Base-by-base conservation (phyloP, 1,284 basidiomycete species). In the Papiliotrema nemorosa region DNA sequence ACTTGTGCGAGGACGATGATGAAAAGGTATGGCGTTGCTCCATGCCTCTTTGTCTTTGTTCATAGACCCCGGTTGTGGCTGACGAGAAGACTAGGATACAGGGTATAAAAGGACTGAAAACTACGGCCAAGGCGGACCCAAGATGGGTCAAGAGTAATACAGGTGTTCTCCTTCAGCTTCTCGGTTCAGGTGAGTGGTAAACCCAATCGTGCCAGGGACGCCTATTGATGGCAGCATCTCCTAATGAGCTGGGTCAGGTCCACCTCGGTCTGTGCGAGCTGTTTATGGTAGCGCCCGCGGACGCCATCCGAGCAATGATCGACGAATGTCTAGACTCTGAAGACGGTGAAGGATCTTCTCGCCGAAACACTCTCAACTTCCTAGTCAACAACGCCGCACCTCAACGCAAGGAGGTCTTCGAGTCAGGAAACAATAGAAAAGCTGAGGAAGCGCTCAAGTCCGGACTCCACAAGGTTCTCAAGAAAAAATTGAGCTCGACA, bases 81-180 rank as follows among this genome's bases (percentile, higher is more conserved):
- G 13, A 43, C 16, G 47, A 4, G 14, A 20, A 62, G 60, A 52
- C 45, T 3, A 49, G 66, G 20, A 63, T 64, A n/a, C 48, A 62
- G 16, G 66, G 66, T 1, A 68, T 68, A 12, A 60, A 62, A 39
- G 64, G 54, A 3, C 47, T 68, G 10, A 64, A 54, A n/a, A 40
- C 56, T 3, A 68, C 63, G 0, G 66, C 56, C 2, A 64, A 52
- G 44, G 62, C 63, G 24, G 66, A 68, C 40, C 49, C 58, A 20
- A 59, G 59, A 50, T 68, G 66, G 66, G 63, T 66, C 20, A 63
- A 54, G 31, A 64, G 66, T 13, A 68, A 68, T 53, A 59, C 64
- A 1, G 66, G 66, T 2, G 66, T 68, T 2, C 54, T 68, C 5
- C 47, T 68, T 3, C 66, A 68, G 44, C 49, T 68, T 9, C 55